A percentile compares a stretch with the other conserved stretches of the same genome.
These are phyloP conservation scores for Fusarium clavum DNA, from an alignment of 2,329 filamentous ascomycete species.

Conservation along the genomic window DNA sequence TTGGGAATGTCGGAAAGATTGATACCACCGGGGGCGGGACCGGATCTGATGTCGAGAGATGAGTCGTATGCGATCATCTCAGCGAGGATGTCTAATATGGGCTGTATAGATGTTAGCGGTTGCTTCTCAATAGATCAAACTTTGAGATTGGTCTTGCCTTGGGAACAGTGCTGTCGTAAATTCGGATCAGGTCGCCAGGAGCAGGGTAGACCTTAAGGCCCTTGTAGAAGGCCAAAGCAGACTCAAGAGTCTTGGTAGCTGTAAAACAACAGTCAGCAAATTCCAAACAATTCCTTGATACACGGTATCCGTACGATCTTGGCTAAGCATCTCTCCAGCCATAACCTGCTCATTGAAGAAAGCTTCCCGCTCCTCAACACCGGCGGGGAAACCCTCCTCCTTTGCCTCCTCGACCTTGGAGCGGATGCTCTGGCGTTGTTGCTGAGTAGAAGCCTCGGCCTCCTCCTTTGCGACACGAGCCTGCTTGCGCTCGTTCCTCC, in stretches of 20 bases:
- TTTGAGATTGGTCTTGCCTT: slow-evolving; percentile 69
- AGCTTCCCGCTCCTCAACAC: slow-evolving; percentile 91
- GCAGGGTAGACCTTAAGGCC: slow-evolving; percentile 98
- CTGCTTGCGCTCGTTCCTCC: slow-evolving; percentile 80
- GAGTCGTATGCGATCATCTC: slow-evolving; percentile 98
- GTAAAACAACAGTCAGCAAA: slow-evolving; percentile 34
- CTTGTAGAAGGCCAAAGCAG: slow-evolving; percentile 96
- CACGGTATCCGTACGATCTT: slow-evolving; percentile 74
- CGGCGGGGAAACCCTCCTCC: slow-evolving; percentile 89
- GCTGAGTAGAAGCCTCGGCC: slow-evolving; percentile 71
- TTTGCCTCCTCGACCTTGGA: slow-evolving; percentile 81
- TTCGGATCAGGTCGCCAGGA: slow-evolving; percentile 89
- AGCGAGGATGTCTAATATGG: slow-evolving; percentile 93
- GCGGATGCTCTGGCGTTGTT: slow-evolving; percentile 80
- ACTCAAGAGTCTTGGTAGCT: slow-evolving; percentile 80
- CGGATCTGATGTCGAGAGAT: slow-evolving; percentile 68
- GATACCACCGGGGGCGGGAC: slow-evolving; percentile 52
- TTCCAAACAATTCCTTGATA: background rate
- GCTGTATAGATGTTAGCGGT: slow-evolving; percentile 60
- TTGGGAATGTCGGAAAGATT: slow-evolving; percentile 62
- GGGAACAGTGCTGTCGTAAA: slow-evolving; percentile 98
- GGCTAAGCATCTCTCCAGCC: slow-evolving; percentile 83
- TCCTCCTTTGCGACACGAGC: slow-evolving; percentile 78
- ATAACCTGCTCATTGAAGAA: slow-evolving; percentile 98
- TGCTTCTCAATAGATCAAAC: background rate